phyloP scores from a whole-genome alignment of 345 rosid species.

The Boechera divaricarpa region DNA sequence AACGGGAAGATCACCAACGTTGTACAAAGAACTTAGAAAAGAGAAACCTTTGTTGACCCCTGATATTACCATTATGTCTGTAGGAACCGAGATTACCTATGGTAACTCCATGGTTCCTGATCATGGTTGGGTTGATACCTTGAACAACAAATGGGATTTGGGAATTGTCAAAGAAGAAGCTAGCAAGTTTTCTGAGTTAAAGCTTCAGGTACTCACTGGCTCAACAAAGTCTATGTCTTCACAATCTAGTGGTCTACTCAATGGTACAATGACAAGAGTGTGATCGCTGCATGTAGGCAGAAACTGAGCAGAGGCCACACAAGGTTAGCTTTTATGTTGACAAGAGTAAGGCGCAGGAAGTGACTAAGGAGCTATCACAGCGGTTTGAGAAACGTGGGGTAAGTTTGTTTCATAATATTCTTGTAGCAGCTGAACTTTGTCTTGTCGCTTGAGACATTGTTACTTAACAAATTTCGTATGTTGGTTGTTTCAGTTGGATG shows the following conservation, averaged over 20 bases:
- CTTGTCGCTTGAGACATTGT: not conserved
- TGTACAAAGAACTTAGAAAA: constrained; percentile 72
- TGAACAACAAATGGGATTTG: constrained; percentile 86
- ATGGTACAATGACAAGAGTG: constrained; percentile 15
- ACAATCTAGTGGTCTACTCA: constrained; percentile 11
- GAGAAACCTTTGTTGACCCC: constrained; percentile 95
- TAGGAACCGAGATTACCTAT: constrained; percentile 97
- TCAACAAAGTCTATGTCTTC: not conserved
- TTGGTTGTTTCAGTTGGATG: constrained; percentile 68
- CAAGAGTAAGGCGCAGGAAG: constrained; percentile 74
- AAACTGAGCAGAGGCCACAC: constrained; percentile 88
- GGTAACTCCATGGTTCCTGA: constrained; percentile 88
- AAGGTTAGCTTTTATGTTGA: constrained; percentile 92
- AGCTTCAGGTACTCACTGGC: constrained; percentile 70
- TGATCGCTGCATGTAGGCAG: constrained; percentile 58
- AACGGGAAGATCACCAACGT: constrained; percentile 91
- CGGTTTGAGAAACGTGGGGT: constrained; percentile 72
- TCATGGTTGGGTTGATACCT: constrained; percentile 85
- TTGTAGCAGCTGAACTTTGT: not conserved
- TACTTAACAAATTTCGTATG: not conserved
- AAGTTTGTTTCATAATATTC: constrained; percentile 30
- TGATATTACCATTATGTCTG: constrained; percentile 95
- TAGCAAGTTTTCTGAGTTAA: constrained; percentile 77
- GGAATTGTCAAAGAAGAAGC: constrained; percentile 75
- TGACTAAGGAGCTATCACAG: constrained; percentile 66